Evolutionary conservation across 2,329 filamentous ascomycete species (phyloP), one percentile per base, ranked within the genome.

Genomic region (Orbilia quercus): DNA sequence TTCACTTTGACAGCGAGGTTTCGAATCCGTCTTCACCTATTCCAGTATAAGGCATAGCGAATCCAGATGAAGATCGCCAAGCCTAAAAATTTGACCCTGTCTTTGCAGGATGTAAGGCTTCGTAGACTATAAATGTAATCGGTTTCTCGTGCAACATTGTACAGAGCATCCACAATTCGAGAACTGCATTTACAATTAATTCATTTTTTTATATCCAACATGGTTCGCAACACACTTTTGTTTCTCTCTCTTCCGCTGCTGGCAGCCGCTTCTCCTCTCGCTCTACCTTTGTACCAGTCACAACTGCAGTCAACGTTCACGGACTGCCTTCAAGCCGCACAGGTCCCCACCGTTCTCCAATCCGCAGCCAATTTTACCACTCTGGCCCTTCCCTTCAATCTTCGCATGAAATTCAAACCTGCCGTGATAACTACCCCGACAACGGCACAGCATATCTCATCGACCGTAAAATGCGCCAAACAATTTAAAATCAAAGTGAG

Each of bases 401-500:
- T 38, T 34, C 28, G 53, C 14, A n/a, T 67, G 23, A 42, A 42
- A 34, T 23, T 20, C 16, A 83, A 79, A 5, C 87, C 87, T 0
- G 80, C 82, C 5, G 86, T 85, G 7, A 85, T 89, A 18, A 83
- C 87, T 2, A 81, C 85, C 6, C 87, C 87, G 0, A 79, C 81
- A 7, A 85, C 80, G 0, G 80, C 83, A 11, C 79, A 84, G 18
- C 85, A 89, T 63, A 84, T 89, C 1, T 82, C 86, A 0, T 83
- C 80, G 16, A 84, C 86, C 12, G 82, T 90, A 44, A 83, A 84
- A 51, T 89, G 87, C 77, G 88, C 87, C 4, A 81, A 77, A 1
- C 74, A 82, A 22, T 80, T 82, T 64, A 80, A 81, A 4, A 79
- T 85, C 58, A 85, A 85, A 75, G 86, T 89, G 0, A 87, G 89